These are phyloP conservation scores for Sporothrix dimorphospora DNA, from an alignment of 2,329 filamentous ascomycete species.

Conservation along the genomic window DNA sequence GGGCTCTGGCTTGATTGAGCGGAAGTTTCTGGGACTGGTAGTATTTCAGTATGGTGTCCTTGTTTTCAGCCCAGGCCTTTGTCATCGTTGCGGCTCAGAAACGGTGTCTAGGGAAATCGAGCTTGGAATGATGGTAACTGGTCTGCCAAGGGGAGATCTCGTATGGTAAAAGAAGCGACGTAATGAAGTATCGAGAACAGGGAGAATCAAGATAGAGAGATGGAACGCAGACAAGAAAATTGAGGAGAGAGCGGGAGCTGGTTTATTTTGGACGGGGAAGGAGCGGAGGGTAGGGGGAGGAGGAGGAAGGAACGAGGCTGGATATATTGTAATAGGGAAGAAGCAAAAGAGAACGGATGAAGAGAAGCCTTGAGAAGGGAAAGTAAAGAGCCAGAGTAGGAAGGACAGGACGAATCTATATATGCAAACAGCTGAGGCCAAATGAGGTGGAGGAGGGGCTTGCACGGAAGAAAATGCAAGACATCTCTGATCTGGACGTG, in stretches of 20 bases:
- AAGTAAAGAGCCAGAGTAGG: neutral
- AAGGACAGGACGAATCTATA: neutral
- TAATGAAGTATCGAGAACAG: no score
- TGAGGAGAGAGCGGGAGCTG: neutral
- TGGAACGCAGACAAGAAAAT: neutral
- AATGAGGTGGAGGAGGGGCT: neutral
- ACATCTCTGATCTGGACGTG: neutral
- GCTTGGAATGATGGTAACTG: neutral
- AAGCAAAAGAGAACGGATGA: neutral
- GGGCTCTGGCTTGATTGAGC: neutral
- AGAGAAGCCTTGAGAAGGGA: neutral
- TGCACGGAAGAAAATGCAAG: neutral
- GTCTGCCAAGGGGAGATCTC: neutral
- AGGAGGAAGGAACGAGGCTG: neutral
- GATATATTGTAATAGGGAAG: neutral
- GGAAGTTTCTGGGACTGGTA: conserved; percentile 37
- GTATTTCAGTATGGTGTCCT: conserved; percentile 43
- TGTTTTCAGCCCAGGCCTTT: conserved; percentile 48
- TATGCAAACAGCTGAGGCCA: neutral
- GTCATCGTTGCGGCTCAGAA: conserved; percentile 43
- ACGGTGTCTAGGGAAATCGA: neutral
- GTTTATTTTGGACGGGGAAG: neutral
- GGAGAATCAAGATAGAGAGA: neutral
- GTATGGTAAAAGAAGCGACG: neutral
- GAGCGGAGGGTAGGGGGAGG: neutral